These are phyloP conservation scores for Xylaria cubensis DNA, from an alignment of 495 filamentous ascomycete species.

Conservation along the genomic window DNA sequence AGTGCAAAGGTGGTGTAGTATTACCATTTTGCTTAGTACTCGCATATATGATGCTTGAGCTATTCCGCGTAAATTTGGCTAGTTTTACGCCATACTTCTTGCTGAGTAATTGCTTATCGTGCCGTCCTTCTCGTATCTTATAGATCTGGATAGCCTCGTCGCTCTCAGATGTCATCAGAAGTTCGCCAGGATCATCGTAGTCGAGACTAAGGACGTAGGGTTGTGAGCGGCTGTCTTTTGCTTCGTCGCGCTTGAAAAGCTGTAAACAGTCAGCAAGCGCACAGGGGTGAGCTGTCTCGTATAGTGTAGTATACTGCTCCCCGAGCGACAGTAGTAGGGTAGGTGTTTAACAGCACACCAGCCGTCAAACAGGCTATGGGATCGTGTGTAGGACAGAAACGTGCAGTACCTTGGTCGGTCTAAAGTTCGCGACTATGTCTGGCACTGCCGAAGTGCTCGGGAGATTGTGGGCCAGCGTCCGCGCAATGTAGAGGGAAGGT, in stretches of 20 bases:
- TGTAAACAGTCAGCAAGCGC: constrained; percentile 30
- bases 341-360: neutral
- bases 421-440: constrained; percentile 54
- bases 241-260: constrained; percentile 52
- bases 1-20: constrained; percentile 12
- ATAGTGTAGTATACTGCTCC: neutral
- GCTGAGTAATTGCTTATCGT: constrained; percentile 80
- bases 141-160: constrained; percentile 96
- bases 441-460: constrained; percentile 50
- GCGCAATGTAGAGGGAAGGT: constrained; percentile 47
- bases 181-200: constrained; percentile 93
- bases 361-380: neutral
- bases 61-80: constrained; percentile 90
- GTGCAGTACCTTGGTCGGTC: constrained; percentile 58
- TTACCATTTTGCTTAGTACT: constrained; percentile 90
- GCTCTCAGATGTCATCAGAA: constrained; percentile 81
- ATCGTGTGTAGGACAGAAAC: neutral
- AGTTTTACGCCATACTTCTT: constrained; percentile 96
- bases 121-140: constrained; percentile 86
- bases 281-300: neutral
- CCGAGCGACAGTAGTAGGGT: neutral
- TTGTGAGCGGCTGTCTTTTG: constrained; percentile 48
- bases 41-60: constrained; percentile 88
- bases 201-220: constrained; percentile 74
- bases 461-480: constrained; percentile 44